Conservation (phyloP, 2,329 filamentous ascomycete species). For the Colletotrichum orbiculare region DNA sequence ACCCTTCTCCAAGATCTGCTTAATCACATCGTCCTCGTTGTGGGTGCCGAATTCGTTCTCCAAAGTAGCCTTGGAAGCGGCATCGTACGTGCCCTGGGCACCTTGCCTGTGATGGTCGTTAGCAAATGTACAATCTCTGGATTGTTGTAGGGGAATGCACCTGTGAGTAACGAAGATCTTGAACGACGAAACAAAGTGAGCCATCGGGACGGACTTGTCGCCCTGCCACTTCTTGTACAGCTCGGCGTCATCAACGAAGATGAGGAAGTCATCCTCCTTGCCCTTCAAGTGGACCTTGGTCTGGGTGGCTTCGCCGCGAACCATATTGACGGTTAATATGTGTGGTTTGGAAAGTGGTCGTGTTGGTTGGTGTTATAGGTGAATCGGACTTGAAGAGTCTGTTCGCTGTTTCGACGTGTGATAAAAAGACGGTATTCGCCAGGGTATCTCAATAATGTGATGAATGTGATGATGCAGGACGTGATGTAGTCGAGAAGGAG, state of each 20-base stretch:
- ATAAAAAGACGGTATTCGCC: constrained; percentile 15
- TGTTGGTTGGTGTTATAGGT: constrained; percentile 34
- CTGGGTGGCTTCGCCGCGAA: constrained; percentile 76
- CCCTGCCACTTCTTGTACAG: constrained; percentile 83
- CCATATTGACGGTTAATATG: constrained; percentile 62
- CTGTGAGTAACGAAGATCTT: constrained; percentile 91
- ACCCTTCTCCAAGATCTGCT: constrained; percentile 83
- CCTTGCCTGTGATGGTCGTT: constrained; percentile 74
- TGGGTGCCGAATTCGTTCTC: constrained; percentile 89
- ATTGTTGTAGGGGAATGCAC: constrained; percentile 64
- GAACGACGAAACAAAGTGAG: constrained; percentile 87
- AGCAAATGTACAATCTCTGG: not conserved
- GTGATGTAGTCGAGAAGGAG: not conserved
- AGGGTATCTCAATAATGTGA: constrained; percentile 24
- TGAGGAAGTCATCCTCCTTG: constrained; percentile 66
- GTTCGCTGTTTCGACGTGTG: constrained; percentile 28
- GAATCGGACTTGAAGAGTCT: constrained; percentile 20
- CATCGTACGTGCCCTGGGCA: constrained; percentile 81
- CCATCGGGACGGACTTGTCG: constrained; percentile 82
- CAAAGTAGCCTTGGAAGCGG: constrained; percentile 78
- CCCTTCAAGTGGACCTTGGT: constrained; percentile 91
- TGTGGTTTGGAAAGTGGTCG: constrained; percentile 35
- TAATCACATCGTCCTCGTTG: constrained; percentile 83
- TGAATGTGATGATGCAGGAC: constrained; percentile 17
- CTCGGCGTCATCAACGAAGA: constrained; percentile 69